phyloP scores from a whole-genome alignment of 176 grass and related monocot species.

The Eragrostis nindensis region DNA sequence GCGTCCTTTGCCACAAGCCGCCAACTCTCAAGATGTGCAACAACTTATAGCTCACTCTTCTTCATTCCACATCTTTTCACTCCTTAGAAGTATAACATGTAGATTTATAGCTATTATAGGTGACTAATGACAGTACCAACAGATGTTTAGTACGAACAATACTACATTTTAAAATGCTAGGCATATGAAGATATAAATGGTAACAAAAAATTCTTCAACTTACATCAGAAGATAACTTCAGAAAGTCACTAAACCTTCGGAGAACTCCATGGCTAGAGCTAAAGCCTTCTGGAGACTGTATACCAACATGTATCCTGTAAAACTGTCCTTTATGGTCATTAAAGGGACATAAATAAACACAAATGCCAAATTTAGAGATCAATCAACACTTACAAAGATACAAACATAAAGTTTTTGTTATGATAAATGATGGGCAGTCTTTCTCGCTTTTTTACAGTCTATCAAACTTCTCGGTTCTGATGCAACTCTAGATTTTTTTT shows the following conservation, averaged over 20 bases:
- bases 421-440: background rate
- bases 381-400: background rate
- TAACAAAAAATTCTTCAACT: conserved; percentile 43
- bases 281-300: conserved; percentile 96
- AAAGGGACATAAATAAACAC: conserved; percentile 40
- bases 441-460: conserved; percentile 5
- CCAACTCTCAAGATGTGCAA: background rate
- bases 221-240: conserved; percentile 88
- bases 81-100: background rate
- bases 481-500: conserved; percentile 12
- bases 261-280: conserved; percentile 87
- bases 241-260: conserved; percentile 92
- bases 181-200: conserved; percentile 29
- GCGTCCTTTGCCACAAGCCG: background rate
- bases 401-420: background rate
- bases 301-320: conserved; percentile 98
- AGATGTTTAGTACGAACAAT: background rate
- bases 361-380: conserved; percentile 32
- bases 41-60: background rate
- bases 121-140: background rate
- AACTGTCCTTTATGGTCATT: conserved; percentile 94
- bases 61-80: conserved; percentile 10
- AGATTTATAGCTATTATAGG: background rate
- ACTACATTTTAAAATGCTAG: background rate
- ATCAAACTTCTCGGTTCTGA: conserved; percentile 4